Conservation (phyloP, 805 yeast species). For the Komagataella mondaviorum region DNA sequence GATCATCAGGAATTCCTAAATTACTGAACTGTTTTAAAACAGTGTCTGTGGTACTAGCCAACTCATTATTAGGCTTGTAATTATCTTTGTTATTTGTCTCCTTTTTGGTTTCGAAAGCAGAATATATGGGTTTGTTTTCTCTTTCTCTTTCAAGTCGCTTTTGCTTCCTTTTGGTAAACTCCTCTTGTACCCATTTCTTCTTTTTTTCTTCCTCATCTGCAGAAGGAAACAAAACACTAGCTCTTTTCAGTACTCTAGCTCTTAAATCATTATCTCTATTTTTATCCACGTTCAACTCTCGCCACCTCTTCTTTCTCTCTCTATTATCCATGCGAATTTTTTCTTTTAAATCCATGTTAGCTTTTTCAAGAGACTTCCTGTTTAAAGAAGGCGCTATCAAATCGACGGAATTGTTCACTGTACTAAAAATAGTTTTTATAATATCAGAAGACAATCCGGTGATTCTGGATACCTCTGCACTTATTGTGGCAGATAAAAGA, state of each 20-base stretch:
- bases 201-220: conserved; percentile 37
- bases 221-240: conserved; percentile 51
- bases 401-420: background rate
- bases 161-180: conserved; percentile 52
- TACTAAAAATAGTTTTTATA: no score
- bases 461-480: background rate
- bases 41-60: conserved; percentile 13
- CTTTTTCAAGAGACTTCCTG: background rate
- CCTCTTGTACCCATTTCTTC: conserved; percentile 59
- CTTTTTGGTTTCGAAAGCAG: background rate
- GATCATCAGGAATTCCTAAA: conserved; percentile 12
- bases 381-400: conserved; percentile 1
- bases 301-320: conserved; percentile 72
- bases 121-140: conserved; percentile 5
- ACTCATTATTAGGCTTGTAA: conserved; percentile 8
- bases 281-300: conserved; percentile 65
- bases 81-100: conserved; percentile 3
- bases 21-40: conserved; percentile 20
- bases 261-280: conserved; percentile 84
- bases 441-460: background rate
- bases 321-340: conserved; percentile 55
- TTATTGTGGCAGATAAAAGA: background rate
- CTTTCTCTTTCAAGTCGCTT: conserved; percentile 39
- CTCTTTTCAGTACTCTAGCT: conserved; percentile 64
- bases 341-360: conserved; percentile 29